Conservation (phyloP, 805 yeast genomes). For the Barnettozyma sp. region DNA sequence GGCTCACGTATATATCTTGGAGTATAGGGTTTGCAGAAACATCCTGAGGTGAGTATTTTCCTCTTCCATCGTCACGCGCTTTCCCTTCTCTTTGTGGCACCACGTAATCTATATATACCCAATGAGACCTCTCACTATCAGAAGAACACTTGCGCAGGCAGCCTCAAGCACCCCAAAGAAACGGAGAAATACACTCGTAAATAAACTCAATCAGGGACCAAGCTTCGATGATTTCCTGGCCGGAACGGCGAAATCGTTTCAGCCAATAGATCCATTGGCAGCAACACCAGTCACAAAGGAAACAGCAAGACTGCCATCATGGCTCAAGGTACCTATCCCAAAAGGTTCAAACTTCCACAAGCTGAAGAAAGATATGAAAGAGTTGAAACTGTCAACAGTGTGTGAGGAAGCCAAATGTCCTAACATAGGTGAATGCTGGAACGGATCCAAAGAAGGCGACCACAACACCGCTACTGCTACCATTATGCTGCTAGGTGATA, state of each 20-base stretch:
- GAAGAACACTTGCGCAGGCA: constrained; percentile 7
- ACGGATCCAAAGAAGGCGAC: constrained; percentile 54
- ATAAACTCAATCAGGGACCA: constrained; percentile 66
- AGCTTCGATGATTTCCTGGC: constrained; percentile 85
- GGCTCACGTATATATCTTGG: no score
- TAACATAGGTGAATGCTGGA: constrained; percentile 98
- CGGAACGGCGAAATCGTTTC: constrained; percentile 63
- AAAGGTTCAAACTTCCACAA: constrained; percentile 80
- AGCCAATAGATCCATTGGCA: constrained; percentile 66
- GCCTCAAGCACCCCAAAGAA: constrained; percentile 5
- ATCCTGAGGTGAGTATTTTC: no score
- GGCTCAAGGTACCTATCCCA: constrained; percentile 97
- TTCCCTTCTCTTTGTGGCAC: no score
- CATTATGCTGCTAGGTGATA: constrained; percentile 96
- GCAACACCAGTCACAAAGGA: constrained; percentile 44
- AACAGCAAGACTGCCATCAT: constrained; percentile 58
- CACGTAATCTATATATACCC: no score
- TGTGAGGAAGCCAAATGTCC: constrained; percentile 99
- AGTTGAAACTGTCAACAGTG: constrained; percentile 85
- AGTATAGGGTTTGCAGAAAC: no score
- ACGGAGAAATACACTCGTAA: constrained; percentile 7
- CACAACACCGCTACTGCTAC: constrained; percentile 94
- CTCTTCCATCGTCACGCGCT: no score
- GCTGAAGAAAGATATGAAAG: constrained; percentile 80
- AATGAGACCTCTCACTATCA: constrained; percentile 2